phyloP scores from a whole-genome alignment of 1,139 yeast species.

The Blastobotrys aristatus region DNA sequence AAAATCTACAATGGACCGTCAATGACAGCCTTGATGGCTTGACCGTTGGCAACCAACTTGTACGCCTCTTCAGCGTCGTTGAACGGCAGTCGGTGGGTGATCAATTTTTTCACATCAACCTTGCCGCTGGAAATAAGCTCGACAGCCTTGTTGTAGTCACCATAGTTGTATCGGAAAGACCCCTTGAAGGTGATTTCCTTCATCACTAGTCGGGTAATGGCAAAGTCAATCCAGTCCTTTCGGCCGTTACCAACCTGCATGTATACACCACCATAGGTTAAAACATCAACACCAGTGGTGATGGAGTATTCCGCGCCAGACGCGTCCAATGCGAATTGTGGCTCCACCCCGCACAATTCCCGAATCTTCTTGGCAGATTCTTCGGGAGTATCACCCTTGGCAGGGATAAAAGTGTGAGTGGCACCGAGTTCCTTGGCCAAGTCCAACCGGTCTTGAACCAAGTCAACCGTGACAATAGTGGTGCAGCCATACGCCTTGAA shows the following conservation, averaged over 20 bases:
- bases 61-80: conserved; percentile 77
- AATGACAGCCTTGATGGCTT: conserved; percentile 57
- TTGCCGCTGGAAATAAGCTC: conserved; percentile 56
- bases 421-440: conserved; percentile 22
- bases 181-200: conserved; percentile 71
- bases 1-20: conserved; percentile 43
- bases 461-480: conserved; percentile 56
- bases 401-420: conserved; percentile 18
- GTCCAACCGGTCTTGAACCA: conserved; percentile 20
- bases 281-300: conserved; percentile 52
- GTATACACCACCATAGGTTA: conserved; percentile 57
- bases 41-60: conserved; percentile 52
- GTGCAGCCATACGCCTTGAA: conserved; percentile 79
- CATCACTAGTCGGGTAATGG: conserved; percentile 62
- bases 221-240: conserved; percentile 54
- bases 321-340: conserved; percentile 60
- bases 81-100: conserved; percentile 72
- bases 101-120: conserved; percentile 58
- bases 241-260: conserved; percentile 77
- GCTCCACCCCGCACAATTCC: conserved; percentile 30
- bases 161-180: conserved; percentile 71
- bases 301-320: conserved; percentile 67
- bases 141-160: conserved; percentile 75
- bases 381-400: conserved; percentile 28
- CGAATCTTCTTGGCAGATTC: conserved; percentile 37